Evolutionary conservation across 306 rosid species (phyloP).

Genomic region (Quercus berberidifolia): DNA sequence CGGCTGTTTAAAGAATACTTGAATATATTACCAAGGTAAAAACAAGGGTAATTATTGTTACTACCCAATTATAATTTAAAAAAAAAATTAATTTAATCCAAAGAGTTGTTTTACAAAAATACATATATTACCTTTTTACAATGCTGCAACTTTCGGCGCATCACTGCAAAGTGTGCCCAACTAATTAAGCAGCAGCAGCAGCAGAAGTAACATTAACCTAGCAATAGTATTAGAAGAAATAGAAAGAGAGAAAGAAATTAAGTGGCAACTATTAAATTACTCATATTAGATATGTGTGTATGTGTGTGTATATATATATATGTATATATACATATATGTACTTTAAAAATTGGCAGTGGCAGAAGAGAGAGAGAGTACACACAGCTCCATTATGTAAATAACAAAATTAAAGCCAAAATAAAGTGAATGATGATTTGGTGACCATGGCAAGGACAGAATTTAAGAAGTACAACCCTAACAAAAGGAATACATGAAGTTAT

Average conservation of each 20-base stretch:
- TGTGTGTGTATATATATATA: no score
- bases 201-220: slow-evolving; percentile 11
- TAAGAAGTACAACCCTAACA: neutral
- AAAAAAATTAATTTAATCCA: neutral
- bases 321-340: slow-evolving; percentile 12
- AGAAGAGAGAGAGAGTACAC: neutral
- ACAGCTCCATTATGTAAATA: neutral
- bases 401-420: neutral
- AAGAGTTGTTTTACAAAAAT: slow-evolving; percentile 12
- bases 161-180: slow-evolving; percentile 73
- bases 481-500: neutral
- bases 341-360: slow-evolving; percentile 9
- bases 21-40: neutral
- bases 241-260: slow-evolving; percentile 35
- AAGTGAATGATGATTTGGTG: neutral
- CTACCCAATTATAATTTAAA: slow-evolving; percentile 13
- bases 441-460: no score
- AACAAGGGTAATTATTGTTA: neutral
- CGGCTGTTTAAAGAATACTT: neutral
- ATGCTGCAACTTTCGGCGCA: slow-evolving; percentile 37
- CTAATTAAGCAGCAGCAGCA: slow-evolving; percentile 44
- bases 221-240: slow-evolving; percentile 28
- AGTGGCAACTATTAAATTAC: slow-evolving; percentile 27
- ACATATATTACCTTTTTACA: slow-evolving; percentile 34
- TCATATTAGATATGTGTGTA: neutral